Evolutionary conservation across 352 stramenopile genomes (phyloP).

Genomic region (Globisporangium ultimum): DNA sequence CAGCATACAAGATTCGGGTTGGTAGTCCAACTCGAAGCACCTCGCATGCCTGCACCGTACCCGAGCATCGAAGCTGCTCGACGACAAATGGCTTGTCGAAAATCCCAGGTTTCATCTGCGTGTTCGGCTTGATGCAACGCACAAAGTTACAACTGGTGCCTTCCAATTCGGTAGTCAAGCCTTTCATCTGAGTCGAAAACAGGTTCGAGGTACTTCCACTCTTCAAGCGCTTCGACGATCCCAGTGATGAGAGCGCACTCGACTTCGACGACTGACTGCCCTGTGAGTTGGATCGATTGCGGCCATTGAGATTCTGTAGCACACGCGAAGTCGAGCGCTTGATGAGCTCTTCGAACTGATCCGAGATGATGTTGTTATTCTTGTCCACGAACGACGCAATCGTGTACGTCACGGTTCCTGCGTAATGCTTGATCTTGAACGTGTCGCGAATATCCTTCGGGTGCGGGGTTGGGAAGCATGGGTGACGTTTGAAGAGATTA

Average conservation of each 20-base stretch:
- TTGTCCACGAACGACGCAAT: slow-evolving; percentile 88
- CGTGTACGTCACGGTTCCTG: slow-evolving; percentile 79
- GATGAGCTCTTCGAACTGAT: slow-evolving; percentile 86
- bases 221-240: slow-evolving; percentile 53
- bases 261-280: slow-evolving; percentile 47
- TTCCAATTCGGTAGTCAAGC: slow-evolving; percentile 75
- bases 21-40: slow-evolving; percentile 79
- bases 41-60: slow-evolving; percentile 75
- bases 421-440: slow-evolving; percentile 86
- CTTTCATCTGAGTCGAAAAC: slow-evolving; percentile 85
- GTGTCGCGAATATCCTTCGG: slow-evolving; percentile 82
- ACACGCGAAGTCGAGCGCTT: slow-evolving; percentile 74
- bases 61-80: slow-evolving; percentile 70
- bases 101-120: slow-evolving; percentile 85
- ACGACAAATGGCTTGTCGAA: slow-evolving; percentile 79
- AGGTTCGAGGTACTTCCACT: slow-evolving; percentile 65
- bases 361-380: slow-evolving; percentile 90
- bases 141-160: slow-evolving; percentile 92
- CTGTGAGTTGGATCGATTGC: slow-evolving; percentile 40
- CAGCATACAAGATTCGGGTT: slow-evolving; percentile 82
- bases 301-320: slow-evolving; percentile 63
- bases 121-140: slow-evolving; percentile 96
- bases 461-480: slow-evolving; percentile 82
- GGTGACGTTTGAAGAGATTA: slow-evolving; percentile 77
- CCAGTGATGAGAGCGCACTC: slow-evolving; percentile 33